Evolutionary conservation across 345 rosid species (phyloP), one percentile per base, ranked within the genome.

Genomic region (Syzygium aromaticum): DNA sequence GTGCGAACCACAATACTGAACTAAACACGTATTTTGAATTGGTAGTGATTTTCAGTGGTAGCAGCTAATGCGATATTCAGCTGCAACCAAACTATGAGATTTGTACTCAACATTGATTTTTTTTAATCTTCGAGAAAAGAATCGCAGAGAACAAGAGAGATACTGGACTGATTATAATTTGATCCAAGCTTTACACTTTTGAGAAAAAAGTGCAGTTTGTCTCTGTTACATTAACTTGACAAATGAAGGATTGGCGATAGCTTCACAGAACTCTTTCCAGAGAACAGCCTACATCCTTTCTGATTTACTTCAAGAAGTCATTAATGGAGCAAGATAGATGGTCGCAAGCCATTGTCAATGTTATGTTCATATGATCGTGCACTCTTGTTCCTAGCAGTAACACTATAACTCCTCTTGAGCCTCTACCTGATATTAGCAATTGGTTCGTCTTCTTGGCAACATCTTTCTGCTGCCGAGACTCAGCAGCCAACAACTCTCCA

Each of bases 331-430:
- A 64, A 15, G 77, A 64, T 15, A 64, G 77, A 64, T 6, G 40
- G 77, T 64, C 0, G 77, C 38, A 16, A 30, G 77, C 77, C 77
- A 64, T 28, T 64, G 77, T 0, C 22, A 15, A 64, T 64, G 77
- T 28, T 15, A 64, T 30, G 40, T 7, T 94, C 93, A 85, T 91
- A 95, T 84, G 84, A 85, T 57, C 54, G 84, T 19, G 89, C 15
- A n/a, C 25, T 88, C 2, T 92, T 89, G 88, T 94, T 93, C 89
- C 93, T 92, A 11, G 95, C 89, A 52, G 96, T 94, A 30, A 94
- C 93, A 28, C 93, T 94, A 64, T 91, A 93, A 90, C 96, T 95
- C 77, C 91, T 89, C 51, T 92, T 85, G 89, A 94, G 96, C 91
- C 91, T 95, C 87, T 92, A 90, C 67, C 96, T 93, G 86, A 91